Evolutionary conservation across 192 early-diverging fungal genomes (phyloP), one percentile per base, ranked within the genome.

Genomic region (Chytriomyces hyalinus): DNA sequence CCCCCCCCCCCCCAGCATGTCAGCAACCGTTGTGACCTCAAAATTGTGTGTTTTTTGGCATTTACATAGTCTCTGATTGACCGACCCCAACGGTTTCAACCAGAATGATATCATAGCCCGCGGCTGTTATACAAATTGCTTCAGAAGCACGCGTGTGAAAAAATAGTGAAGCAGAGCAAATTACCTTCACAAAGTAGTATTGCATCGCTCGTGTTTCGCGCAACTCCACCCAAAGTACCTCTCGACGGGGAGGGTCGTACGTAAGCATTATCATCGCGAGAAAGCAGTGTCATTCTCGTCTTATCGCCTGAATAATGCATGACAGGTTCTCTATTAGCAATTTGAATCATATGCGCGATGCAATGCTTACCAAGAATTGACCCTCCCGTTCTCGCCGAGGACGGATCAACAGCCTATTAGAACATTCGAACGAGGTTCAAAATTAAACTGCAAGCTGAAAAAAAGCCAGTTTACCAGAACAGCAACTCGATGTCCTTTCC

Each of bases 1-100:
- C n/a, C n/a, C n/a, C n/a, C n/a, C n/a, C n/a, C n/a, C n/a, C n/a
- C n/a, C n/a, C n/a, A 73, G 45, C 11, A 20, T 68, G 47, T 49
- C 15, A 47, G 22, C 49, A 53, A 67, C 24, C 22, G 44, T 10
- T 11, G 61, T 26, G 22, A 49, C 70, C 20, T 44, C 74, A 77
- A 17, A 36, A n/a, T 43, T 11, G 65, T 1, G 11, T 20, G 13
- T 17, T 26, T 26, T 61, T 79, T 57, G 15, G 53, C 1, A 20
- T 57, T 20, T 75, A 83, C 83, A 94, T 94, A 6, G 90, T 93
- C 78, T 95, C 94, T 2, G 91, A 92, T 78, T 95, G 94, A 15
- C 94, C 94, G 6, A 95, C 94, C 44, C 94, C 94, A 8, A 95
- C 93, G 1, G 94, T 94, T 77, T 95, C 94, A 8, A 95, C 90